Percentiles rank a stretch among this genome's conserved stretches.
Evolutionary conservation across 805 yeast species (phyloP).

Genomic region (Barnettozyma populi): DNA sequence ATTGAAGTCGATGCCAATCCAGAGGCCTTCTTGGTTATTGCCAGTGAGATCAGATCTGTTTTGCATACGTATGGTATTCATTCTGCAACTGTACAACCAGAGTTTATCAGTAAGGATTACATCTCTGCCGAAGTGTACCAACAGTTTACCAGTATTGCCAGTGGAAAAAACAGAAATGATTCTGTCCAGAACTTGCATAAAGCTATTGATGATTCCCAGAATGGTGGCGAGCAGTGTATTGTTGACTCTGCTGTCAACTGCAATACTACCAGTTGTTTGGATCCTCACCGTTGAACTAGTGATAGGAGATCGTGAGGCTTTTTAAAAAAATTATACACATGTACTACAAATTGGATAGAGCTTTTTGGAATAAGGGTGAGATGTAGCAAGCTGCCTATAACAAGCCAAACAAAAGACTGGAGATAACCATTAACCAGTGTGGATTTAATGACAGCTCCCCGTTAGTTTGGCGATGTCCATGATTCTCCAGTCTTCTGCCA

Average conservation of each 20-base stretch:
- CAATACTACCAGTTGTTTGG: conserved; percentile 40
- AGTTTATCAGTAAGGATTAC: conserved; percentile 44
- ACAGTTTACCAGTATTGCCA: conserved; percentile 30
- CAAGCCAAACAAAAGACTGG: too few species aligned
- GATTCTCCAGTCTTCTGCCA: not conserved
- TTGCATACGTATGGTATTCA: conserved; percentile 83
- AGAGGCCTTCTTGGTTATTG: conserved; percentile 63
- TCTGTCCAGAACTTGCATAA: conserved; percentile 11
- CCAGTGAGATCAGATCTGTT: conserved; percentile 68
- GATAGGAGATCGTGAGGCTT: not conserved
- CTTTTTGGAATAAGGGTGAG: not conserved
- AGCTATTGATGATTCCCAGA: conserved; percentile 12
- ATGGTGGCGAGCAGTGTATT: conserved; percentile 35
- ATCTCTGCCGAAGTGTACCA: conserved; percentile 29
- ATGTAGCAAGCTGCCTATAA: not conserved
- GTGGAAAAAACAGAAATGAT: conserved; percentile 25
- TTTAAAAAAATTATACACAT: too few species aligned
- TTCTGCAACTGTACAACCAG: conserved; percentile 95
- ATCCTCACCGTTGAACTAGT: not conserved
- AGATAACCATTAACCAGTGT: not conserved
- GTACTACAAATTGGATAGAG: not conserved
- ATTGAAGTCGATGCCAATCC: conserved; percentile 65
- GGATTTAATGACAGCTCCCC: not conserved
- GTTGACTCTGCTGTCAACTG: conserved; percentile 51
- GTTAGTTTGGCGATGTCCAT: not conserved